phyloP scores from a whole-genome alignment of 441 rosid species.

The Aleurites moluccanus region DNA sequence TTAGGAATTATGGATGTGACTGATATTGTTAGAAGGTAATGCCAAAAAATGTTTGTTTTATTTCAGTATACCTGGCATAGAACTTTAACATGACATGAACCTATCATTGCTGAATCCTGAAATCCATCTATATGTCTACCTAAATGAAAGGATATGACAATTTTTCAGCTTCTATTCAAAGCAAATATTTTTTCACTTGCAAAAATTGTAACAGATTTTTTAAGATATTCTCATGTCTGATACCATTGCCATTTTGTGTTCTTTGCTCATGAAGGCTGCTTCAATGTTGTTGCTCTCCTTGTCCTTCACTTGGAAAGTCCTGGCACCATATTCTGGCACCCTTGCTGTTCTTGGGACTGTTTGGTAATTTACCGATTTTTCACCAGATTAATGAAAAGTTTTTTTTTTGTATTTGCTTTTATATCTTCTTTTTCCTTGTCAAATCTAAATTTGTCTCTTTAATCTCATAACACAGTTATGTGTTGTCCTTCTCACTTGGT shows the following conservation, averaged over 20 bases:
- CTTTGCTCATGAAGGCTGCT: slow-evolving; percentile 58
- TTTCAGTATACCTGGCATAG: neutral
- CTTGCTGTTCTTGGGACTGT: slow-evolving; percentile 96
- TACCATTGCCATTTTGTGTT: neutral
- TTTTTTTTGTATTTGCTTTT: neutral
- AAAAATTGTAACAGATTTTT: neutral
- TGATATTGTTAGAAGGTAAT: neutral
- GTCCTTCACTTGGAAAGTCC: slow-evolving; percentile 90
- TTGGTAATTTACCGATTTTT: slow-evolving; percentile 53
- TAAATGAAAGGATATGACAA: no score
- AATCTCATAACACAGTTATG: slow-evolving; percentile 59
- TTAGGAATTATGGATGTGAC: neutral
- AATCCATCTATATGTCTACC: neutral
- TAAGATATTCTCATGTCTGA: slow-evolving; percentile 10
- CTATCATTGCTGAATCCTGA: neutral
- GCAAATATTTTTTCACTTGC: neutral
- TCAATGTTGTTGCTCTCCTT: slow-evolving; percentile 91
- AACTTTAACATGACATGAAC: neutral
- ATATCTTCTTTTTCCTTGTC: neutral
- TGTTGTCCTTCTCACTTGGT: slow-evolving; percentile 94
- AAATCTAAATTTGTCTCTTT: slow-evolving; percentile 20
- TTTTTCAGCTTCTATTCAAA: neutral
- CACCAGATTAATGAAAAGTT: neutral
- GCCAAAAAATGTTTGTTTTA: neutral
- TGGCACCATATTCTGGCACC: slow-evolving; percentile 87